phyloP scores from a whole-genome alignment of 768 basidiomycete species.

The Tremella mesenterica region DNA sequence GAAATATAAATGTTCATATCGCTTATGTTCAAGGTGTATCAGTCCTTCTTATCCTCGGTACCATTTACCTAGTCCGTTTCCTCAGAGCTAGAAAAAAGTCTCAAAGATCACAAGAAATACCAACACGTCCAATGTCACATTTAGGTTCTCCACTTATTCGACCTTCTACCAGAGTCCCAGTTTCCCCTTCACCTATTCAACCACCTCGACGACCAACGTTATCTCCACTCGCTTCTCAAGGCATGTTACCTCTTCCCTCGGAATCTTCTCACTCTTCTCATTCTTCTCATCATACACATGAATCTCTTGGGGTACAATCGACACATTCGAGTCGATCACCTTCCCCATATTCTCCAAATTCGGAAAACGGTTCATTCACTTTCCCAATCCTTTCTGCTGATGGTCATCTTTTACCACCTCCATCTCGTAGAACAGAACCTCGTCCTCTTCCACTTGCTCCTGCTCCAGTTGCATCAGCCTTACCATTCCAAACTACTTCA shows the following conservation, averaged over 20 bases:
- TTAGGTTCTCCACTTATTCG: neutral
- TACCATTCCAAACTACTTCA: too few relatives aligned
- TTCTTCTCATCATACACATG: neutral
- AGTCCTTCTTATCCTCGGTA: too few relatives aligned
- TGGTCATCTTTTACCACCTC: slow-evolving; percentile 32
- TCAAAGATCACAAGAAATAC: neutral
- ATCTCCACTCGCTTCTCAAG: neutral
- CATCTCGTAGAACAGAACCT: too few relatives aligned
- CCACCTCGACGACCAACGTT: neutral
- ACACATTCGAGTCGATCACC: slow-evolving; percentile 1
- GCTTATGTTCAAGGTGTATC: neutral
- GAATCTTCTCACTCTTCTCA: slow-evolving; percentile 5
- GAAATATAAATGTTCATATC: too few relatives aligned
- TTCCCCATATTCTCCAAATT: slow-evolving; percentile 22
- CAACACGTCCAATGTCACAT: neutral
- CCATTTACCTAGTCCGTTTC: neutral
- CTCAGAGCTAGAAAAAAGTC: neutral
- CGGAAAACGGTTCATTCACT: slow-evolving; percentile 28
- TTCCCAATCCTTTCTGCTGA: slow-evolving; percentile 38
- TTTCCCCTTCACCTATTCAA: neutral
- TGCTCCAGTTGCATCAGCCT: too few relatives aligned
- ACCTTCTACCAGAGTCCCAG: too few relatives aligned
- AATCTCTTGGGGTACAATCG: slow-evolving; percentile 6
- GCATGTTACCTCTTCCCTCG: neutral
- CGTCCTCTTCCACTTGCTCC: too few relatives aligned